phyloP scores from a whole-genome alignment of 306 rosid species.

The Mimosa pudica region DNA sequence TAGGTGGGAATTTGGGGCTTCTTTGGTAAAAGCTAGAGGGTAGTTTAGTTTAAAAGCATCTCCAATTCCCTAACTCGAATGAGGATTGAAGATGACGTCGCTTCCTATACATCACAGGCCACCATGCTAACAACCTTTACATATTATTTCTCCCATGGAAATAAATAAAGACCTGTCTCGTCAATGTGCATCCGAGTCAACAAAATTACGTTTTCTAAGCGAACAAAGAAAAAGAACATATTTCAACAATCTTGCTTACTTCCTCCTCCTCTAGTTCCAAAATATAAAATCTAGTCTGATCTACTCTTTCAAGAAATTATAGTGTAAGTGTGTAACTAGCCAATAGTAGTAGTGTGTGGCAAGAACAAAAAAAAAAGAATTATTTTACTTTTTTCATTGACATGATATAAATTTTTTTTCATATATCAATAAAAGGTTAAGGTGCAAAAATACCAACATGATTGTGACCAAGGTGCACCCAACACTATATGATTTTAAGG shows the following conservation, averaged over 20 bases:
- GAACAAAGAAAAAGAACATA: background rate
- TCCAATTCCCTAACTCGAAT: background rate
- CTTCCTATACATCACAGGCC: background rate
- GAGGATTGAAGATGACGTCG: background rate
- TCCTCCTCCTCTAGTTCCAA: too few species aligned
- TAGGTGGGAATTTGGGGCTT: slow-evolving; percentile 28
- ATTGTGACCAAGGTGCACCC: too few species aligned
- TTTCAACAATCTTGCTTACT: background rate
- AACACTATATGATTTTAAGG: too few species aligned
- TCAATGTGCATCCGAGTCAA: background rate
- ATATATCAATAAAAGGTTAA: too few species aligned
- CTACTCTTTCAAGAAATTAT: too few species aligned
- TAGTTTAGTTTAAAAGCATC: background rate
- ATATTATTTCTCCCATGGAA: background rate
- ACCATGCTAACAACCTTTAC: background rate
- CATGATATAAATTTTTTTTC: too few species aligned
- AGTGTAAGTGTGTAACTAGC: too few species aligned
- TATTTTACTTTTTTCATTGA: too few species aligned
- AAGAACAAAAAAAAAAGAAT: too few species aligned
- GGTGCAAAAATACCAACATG: too few species aligned
- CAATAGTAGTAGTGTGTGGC: too few species aligned
- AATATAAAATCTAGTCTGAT: too few species aligned
- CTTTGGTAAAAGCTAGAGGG: background rate
- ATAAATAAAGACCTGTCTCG: background rate
- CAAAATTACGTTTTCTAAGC: background rate